Evolutionary conservation across 1,139 yeast genomes (phyloP).

Genomic region (Kurtzmaniella quercitrusa): DNA sequence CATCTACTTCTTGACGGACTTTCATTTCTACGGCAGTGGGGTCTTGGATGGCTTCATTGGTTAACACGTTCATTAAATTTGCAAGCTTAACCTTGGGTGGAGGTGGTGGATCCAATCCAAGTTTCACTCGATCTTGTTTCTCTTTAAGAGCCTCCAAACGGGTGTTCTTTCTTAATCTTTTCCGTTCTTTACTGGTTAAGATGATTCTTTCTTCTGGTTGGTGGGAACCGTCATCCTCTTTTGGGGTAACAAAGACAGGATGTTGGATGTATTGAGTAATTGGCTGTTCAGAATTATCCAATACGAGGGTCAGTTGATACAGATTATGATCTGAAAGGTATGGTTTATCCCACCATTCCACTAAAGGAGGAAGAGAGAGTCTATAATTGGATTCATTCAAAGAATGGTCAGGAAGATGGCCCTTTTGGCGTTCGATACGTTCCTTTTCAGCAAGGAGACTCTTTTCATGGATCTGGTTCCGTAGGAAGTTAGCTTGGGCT

Average conservation of each 20-base stretch:
- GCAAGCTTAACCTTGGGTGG: slow-evolving; percentile 82
- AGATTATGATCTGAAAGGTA: slow-evolving; percentile 28
- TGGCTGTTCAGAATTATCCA: slow-evolving; percentile 43
- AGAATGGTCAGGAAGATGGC: slow-evolving; percentile 44
- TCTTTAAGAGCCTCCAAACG: slow-evolving; percentile 64
- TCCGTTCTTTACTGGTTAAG: slow-evolving; percentile 74
- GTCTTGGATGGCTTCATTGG: slow-evolving; percentile 83
- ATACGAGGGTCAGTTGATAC: slow-evolving; percentile 16
- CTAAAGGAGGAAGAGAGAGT: slow-evolving; percentile 47
- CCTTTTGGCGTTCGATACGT: slow-evolving; percentile 28
- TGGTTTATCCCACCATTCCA: slow-evolving; percentile 85
- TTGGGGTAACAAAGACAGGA: slow-evolving; percentile 63
- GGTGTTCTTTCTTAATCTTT: slow-evolving; percentile 68
- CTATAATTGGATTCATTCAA: slow-evolving; percentile 51
- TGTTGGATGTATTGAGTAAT: slow-evolving; percentile 71
- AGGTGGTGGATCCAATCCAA: slow-evolving; percentile 86
- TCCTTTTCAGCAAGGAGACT: slow-evolving; percentile 21
- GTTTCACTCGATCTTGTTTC: slow-evolving; percentile 68
- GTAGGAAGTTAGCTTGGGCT: slow-evolving; percentile 47
- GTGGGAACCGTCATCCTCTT: no score
- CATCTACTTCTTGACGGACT: slow-evolving; percentile 66
- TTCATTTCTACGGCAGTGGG: slow-evolving; percentile 82
- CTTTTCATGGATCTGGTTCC: slow-evolving; percentile 36
- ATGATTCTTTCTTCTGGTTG: slow-evolving; percentile 40
- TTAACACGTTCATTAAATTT: slow-evolving; percentile 79